Base-by-base conservation (phyloP, 1,284 basidiomycete genomes). In the Leccinum variabile region DNA sequence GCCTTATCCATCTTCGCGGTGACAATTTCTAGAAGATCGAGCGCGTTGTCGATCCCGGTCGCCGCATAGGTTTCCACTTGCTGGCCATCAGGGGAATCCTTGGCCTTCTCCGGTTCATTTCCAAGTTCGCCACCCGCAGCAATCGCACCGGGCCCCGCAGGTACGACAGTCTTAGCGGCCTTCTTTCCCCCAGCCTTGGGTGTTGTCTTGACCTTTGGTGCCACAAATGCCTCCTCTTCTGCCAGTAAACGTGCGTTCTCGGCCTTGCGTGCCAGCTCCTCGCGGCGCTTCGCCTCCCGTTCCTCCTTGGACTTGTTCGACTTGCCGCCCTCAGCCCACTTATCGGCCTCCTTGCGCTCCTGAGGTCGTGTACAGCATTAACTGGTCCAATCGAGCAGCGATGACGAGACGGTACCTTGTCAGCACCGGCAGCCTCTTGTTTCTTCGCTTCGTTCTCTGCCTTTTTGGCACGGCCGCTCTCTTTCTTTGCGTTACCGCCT, bases 1-100 rank as follows among this genome's bases (percentile, higher is more conserved):
- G 94, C 93, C 78, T 96, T 97, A 77, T 98, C 95, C 81, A 88
- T 90, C 81, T 92, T 95, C 8, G 93, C 92, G 58, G 87, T 97
- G 11, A 97, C 94, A 3, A 97, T 83, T 63, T 92, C 89, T 69
- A 98, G 78, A 63, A 97, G 84, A 76, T 97, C 96, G 56, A 99
- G 76, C 9, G 94, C 95, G 73, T 95, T 92, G 73, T 99, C 96
- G 60, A 98, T 84, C 13, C 95, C 96, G 22, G 89, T 91, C 6
- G 96, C 97, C 11, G 85, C 77, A 75, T 86, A 93, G 71, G 88
- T 88, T 75, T 92, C 86, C 10, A 83, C 76, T 62, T 84, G 81
- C 63, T 79, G 37, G 14, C 14, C 79, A n/a, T 56, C 30, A 63
- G 65, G 1, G 46, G 64, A n/a, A 50, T 33, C 70, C 66, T 78